These are phyloP conservation scores for Gnaphalium uliginosum DNA, from an alignment of 129 eudicot genomes.

Conservation along the genomic window DNA sequence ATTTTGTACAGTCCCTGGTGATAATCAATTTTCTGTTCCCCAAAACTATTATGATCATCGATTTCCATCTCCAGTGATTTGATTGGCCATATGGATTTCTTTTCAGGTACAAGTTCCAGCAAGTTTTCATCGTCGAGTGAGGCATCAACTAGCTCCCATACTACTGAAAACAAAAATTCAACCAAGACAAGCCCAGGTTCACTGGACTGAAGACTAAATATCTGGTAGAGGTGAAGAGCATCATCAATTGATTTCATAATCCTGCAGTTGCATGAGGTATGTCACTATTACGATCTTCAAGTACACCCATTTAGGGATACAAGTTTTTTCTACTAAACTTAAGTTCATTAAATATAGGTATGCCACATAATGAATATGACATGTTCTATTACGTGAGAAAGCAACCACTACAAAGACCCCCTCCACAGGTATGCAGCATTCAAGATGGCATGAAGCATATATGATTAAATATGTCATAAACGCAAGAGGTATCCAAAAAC, in stretches of 20 bases:
- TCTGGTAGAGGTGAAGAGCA: constrained; percentile 61
- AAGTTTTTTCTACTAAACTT: background rate
- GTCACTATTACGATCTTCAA: constrained; percentile 13
- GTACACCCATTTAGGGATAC: background rate
- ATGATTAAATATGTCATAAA: background rate
- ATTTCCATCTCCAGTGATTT: constrained; percentile 75
- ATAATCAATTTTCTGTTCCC: constrained; percentile 53
- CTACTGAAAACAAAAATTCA: constrained; percentile 66
- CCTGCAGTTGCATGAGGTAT: constrained; percentile 56
- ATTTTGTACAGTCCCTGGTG: constrained; percentile 58
- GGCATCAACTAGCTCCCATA: constrained; percentile 89
- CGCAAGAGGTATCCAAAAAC: background rate
- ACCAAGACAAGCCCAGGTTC: constrained; percentile 77
- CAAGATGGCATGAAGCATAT: background rate
- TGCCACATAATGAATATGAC: background rate
- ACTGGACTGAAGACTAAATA: constrained; percentile 60
- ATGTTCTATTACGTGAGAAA: background rate
- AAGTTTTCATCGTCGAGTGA: constrained; percentile 91
- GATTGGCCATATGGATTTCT: constrained; percentile 67
- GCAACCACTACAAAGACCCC: background rate
- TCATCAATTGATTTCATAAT: constrained; percentile 73
- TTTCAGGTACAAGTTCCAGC: constrained; percentile 72
- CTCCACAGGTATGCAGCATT: background rate
- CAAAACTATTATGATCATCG: constrained; percentile 46
- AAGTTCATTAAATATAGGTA: background rate